Base-by-base conservation (phyloP, 371 early-diverging fungal species). In the Paraphysoderma sedebokerense region DNA sequence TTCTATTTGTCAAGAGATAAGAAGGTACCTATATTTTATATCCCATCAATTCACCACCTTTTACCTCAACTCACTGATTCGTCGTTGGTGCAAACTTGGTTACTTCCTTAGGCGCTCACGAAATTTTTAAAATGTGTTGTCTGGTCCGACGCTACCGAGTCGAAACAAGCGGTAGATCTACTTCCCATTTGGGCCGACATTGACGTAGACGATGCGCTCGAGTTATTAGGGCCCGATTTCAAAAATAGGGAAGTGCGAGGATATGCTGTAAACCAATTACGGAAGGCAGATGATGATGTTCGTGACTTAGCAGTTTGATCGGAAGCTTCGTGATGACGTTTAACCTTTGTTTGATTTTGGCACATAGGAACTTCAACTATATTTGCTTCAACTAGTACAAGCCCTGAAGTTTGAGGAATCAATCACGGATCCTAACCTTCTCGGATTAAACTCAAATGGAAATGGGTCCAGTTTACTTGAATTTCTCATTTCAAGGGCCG, bases 91-190 rank as follows among this genome's bases (percentile, higher is more conserved):
- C 17, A 22, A 12, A 27, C 15, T 46, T 34, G 13, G 34, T 4
- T 20, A 47, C 20, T 19, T 19, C 2, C 19, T 22, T 57, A 85
- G 74, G 92, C 93, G 0, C 61, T 95, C 41, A 92, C 95, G 23
- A 97, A 95, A 59, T 97, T 97, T 62, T 64, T 97, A 24, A 87
- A 87, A 56, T 83, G 87, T 44, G 96, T 95, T 4, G 82, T 80
- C 0, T 97, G 98, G 98, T 72, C 71, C n/a, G 96, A 97, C 55
- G 59, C 79, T 1, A 77, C 79, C 9, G 98, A 97, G 64, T 73
- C 75, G 0, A 77, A 83, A 39, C 91, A 92, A 61, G 95, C 98
- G 0, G 81, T 84, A 0, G 87, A 85, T 29, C 56, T 95, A 30
- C 58, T 97, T 13, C 66, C 76, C 1, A 61, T 70, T 12, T 97